A percentile compares a stretch with the other conserved stretches of the same genome.
Conservation (phyloP, 441 rosid species). For the Adansonia grandidieri region DNA sequence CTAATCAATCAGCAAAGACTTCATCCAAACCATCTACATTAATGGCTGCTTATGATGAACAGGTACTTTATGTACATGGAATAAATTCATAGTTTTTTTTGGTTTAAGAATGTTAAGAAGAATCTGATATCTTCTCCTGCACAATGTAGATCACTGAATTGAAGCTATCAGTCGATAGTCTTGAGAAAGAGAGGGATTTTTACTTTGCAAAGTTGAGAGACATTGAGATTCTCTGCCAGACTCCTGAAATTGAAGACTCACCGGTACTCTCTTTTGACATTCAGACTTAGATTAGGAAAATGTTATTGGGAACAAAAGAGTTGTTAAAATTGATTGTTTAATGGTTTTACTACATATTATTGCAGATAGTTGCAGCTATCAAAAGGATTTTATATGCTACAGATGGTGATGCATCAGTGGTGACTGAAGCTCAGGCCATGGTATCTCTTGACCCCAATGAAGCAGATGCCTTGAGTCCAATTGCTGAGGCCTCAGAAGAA, state of each 20-base stretch:
- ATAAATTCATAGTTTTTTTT: background rate
- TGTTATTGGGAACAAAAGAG: background rate
- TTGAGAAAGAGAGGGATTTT: conserved; percentile 97
- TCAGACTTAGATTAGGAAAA: conserved; percentile 12
- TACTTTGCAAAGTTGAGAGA: conserved; percentile 89
- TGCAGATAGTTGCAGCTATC: conserved; percentile 80
- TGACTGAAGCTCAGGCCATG: conserved; percentile 75
- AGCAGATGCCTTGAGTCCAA: conserved; percentile 60
- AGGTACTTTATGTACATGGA: conserved; percentile 46
- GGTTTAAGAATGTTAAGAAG: background rate
- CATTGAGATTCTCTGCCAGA: conserved; percentile 86
- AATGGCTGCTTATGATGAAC: conserved; percentile 71
- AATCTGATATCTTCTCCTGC: conserved; percentile 27
- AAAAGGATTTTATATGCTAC: conserved; percentile 77
- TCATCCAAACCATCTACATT: conserved; percentile 51
- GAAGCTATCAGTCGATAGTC: conserved; percentile 90
- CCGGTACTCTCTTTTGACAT: conserved; percentile 45
- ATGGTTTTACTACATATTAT: conserved; percentile 8
- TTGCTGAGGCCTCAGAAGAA: conserved; percentile 72
- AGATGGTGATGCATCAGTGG: conserved; percentile 68
- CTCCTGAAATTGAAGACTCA: conserved; percentile 60
- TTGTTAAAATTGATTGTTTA: background rate
- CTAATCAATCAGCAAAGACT: conserved; percentile 53
- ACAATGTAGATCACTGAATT: conserved; percentile 68
- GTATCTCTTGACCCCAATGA: conserved; percentile 44